Conservation (phyloP, 1,139 yeast species). For the Candida anutae region DNA sequence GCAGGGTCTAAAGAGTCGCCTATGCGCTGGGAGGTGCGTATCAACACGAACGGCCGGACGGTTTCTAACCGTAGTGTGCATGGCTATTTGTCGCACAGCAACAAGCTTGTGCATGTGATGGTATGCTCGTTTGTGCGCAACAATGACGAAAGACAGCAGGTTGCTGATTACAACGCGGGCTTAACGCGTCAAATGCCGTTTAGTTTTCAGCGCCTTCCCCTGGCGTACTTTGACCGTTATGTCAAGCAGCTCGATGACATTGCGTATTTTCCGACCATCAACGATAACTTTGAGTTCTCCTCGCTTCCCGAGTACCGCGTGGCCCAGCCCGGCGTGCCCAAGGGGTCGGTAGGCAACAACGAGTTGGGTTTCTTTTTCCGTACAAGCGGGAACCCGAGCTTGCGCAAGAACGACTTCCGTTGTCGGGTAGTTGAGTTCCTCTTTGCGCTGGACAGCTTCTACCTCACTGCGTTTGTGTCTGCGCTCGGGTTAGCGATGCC, state of each 20-base stretch:
- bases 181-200: constrained; percentile 13
- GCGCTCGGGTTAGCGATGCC: constrained; percentile 18
- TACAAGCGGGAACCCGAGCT: constrained; percentile 20
- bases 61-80: constrained; percentile 28
- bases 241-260: constrained; percentile 21
- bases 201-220: constrained; percentile 24
- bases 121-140: constrained; percentile 28
- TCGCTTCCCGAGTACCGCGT: no score
- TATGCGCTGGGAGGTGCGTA: constrained; percentile 29
- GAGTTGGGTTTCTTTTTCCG: constrained; percentile 29
- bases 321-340: constrained; percentile 23
- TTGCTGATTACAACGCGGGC: constrained; percentile 6
- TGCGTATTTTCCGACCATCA: constrained; percentile 20
- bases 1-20: constrained; percentile 26
- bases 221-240: constrained; percentile 24
- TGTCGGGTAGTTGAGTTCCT: constrained; percentile 15
- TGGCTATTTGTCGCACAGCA: constrained; percentile 24
- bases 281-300: constrained; percentile 24
- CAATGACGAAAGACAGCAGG: constrained; percentile 15
- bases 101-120: constrained; percentile 24
- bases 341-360: constrained; percentile 15
- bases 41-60: constrained; percentile 27
- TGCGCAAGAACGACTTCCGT: constrained; percentile 17
- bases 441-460: constrained; percentile 18
- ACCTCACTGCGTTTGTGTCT: constrained; percentile 15